phyloP scores from a whole-genome alignment of 2,329 filamentous ascomycete genomes.

The Hymenoscyphus linearis region DNA sequence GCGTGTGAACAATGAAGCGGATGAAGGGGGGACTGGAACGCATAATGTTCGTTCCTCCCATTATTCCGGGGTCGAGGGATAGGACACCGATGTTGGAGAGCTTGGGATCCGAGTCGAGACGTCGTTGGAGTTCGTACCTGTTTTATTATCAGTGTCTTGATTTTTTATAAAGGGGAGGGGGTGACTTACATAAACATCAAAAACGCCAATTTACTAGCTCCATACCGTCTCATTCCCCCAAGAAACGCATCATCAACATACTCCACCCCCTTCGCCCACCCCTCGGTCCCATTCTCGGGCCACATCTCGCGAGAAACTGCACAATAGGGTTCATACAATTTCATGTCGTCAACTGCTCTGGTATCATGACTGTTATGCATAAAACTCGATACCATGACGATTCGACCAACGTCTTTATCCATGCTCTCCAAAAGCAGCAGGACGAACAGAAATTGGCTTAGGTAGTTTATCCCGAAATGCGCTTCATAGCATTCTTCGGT shows the following conservation, averaged over 20 bases:
- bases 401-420: conserved; percentile 29
- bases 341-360: not conserved
- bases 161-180: not conserved
- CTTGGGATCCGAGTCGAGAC: not conserved
- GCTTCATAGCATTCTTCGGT: conserved; percentile 33
- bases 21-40: conserved; percentile 21
- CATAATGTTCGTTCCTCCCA: conserved; percentile 28
- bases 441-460: conserved; percentile 32
- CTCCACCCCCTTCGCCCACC: conserved; percentile 3
- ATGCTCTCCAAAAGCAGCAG: conserved; percentile 32
- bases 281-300: conserved; percentile 1
- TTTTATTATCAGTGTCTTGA: not conserved
- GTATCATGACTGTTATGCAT: conserved; percentile 29
- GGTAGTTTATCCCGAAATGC: conserved; percentile 32
- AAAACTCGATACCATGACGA: conserved; percentile 32
- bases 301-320: conserved; percentile 4
- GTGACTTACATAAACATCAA: conserved; percentile 12
- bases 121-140: conserved; percentile 13
- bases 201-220: conserved; percentile 10
- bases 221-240: conserved; percentile 12
- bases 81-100: conserved; percentile 34
- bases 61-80: conserved; percentile 36
- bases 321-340: conserved; percentile 13
- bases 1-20: conserved; percentile 22
- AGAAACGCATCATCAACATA: conserved; percentile 10